These are phyloP conservation scores for Clausena lansium DNA, from an alignment of 345 rosid species.

Conservation along the genomic window DNA sequence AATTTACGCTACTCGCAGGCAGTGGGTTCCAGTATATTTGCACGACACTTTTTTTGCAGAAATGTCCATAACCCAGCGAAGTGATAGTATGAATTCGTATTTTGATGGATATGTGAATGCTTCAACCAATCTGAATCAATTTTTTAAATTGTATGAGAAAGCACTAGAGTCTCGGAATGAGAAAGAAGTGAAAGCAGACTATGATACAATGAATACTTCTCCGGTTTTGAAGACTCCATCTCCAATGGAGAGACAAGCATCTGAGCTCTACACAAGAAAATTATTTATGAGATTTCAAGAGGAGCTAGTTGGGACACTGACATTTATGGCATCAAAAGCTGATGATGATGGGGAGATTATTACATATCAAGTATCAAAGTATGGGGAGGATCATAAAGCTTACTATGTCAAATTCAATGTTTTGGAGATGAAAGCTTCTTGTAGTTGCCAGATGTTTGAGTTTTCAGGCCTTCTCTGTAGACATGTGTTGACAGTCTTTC, in stretches of 20 bases:
- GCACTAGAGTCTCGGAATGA: conserved; percentile 45
- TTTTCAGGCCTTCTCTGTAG: conserved; percentile 56
- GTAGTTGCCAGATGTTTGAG: conserved; percentile 66
- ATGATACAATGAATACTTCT: conserved; percentile 43
- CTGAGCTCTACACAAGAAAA: conserved; percentile 46
- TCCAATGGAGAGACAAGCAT: conserved; percentile 61
- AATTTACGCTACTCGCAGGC: conserved; percentile 42
- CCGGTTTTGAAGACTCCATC: conserved; percentile 53
- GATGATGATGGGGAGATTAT: conserved; percentile 42
- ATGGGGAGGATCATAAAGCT: conserved; percentile 50
- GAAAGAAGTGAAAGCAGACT: conserved; percentile 57
- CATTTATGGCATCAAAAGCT: conserved; percentile 42
- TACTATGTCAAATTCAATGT: conserved; percentile 44
- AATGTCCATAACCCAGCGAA: conserved; percentile 46
- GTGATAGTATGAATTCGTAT: conserved; percentile 49
- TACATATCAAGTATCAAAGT: conserved; percentile 45
- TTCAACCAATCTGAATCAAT: conserved; percentile 41
- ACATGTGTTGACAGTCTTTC: conserved; percentile 51
- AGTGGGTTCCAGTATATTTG: conserved; percentile 56
- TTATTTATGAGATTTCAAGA: conserved; percentile 52
- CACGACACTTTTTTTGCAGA: conserved; percentile 53
- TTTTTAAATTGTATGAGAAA: conserved; percentile 49
- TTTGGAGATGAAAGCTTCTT: conserved; percentile 46
- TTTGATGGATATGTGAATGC: conserved; percentile 55
- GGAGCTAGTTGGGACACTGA: conserved; percentile 52